These are phyloP conservation scores for Aspergillus japonicus DNA, from an alignment of 2,329 filamentous ascomycete genomes.

Conservation along the genomic window DNA sequence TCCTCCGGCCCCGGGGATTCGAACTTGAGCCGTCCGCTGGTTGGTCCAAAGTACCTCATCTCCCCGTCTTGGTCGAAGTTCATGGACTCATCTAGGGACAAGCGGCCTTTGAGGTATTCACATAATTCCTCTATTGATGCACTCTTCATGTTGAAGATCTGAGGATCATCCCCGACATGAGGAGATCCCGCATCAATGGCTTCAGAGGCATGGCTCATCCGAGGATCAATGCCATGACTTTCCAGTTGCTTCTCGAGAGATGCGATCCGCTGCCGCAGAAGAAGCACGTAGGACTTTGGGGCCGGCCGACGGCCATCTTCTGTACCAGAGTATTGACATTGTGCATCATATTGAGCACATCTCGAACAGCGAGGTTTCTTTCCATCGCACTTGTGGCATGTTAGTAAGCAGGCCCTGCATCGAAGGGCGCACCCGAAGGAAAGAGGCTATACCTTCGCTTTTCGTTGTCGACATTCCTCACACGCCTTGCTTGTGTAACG, in stretches of 20 bases:
- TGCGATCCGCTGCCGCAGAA: conserved; percentile 34
- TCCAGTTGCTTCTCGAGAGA: conserved; percentile 32
- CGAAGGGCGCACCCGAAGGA: not conserved
- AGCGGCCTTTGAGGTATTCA: conserved; percentile 30
- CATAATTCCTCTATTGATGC: conserved; percentile 21
- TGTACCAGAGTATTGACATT: conserved; percentile 32
- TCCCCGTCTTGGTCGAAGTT: conserved; percentile 39
- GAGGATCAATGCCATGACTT: conserved; percentile 31
- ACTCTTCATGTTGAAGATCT: not conserved
- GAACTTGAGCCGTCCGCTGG: conserved; percentile 39
- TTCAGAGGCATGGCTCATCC: conserved; percentile 18
- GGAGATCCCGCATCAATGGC: not conserved
- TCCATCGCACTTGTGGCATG: conserved; percentile 32
- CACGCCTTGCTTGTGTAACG: conserved; percentile 36
- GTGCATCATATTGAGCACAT: conserved; percentile 30
- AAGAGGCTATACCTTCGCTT: conserved; percentile 32
- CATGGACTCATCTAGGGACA: conserved; percentile 37
- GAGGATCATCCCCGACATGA: not conserved
- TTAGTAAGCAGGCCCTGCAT: not conserved
- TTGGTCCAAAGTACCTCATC: conserved; percentile 37
- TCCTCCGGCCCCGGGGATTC: conserved; percentile 14
- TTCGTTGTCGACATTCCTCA: conserved; percentile 38
- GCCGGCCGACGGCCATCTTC: conserved; percentile 38
- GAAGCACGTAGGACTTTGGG: conserved; percentile 36
- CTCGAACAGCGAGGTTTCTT: conserved; percentile 32